Evolutionary conservation across 2,329 filamentous ascomycete genomes (phyloP).

Genomic region (Geosmithia morbida): DNA sequence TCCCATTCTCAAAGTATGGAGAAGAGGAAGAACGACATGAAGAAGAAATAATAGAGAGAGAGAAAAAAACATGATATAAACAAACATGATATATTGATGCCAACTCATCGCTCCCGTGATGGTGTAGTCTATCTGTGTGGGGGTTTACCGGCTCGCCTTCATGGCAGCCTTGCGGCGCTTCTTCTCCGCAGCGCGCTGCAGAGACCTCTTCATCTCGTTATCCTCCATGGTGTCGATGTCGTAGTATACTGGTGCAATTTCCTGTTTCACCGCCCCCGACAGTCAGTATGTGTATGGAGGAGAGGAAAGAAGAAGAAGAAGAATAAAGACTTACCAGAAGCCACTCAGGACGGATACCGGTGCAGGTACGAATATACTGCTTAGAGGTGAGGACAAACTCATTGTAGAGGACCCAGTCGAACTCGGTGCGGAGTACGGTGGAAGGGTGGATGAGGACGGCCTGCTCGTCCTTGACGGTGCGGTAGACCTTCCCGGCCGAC

Average conservation of each 20-base stretch:
- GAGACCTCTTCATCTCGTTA: slow-evolving; percentile 66
- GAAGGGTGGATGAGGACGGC: slow-evolving; percentile 86
- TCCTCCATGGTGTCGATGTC: slow-evolving; percentile 72
- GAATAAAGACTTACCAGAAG: slow-evolving; percentile 49
- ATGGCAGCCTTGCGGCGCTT: slow-evolving; percentile 44
- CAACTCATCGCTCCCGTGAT: no score
- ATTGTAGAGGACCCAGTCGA: slow-evolving; percentile 96
- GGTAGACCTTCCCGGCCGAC: slow-evolving; percentile 75
- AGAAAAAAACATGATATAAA: no score
- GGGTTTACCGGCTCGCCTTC: slow-evolving; percentile 27
- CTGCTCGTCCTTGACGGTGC: slow-evolving; percentile 94
- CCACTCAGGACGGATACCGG: slow-evolving; percentile 87
- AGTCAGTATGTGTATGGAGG: neutral
- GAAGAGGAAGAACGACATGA: no score
- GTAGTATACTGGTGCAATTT: slow-evolving; percentile 90
- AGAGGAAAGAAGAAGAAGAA: neutral
- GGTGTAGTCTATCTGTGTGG: neutral
- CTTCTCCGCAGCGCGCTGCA: slow-evolving; percentile 43
- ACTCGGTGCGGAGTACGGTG: slow-evolving; percentile 75
- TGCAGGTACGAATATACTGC: slow-evolving; percentile 94
- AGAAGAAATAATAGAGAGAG: no score
- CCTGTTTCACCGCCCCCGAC: slow-evolving; percentile 42
- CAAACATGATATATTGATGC: no score
- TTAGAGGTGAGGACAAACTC: slow-evolving; percentile 97
- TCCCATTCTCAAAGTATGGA: no score